A percentile compares a stretch with the other conserved stretches of the same genome.
Evolutionary conservation across 108 stramenopile genomes (phyloP).

Genomic region (Cylindrotheca closterium): DNA sequence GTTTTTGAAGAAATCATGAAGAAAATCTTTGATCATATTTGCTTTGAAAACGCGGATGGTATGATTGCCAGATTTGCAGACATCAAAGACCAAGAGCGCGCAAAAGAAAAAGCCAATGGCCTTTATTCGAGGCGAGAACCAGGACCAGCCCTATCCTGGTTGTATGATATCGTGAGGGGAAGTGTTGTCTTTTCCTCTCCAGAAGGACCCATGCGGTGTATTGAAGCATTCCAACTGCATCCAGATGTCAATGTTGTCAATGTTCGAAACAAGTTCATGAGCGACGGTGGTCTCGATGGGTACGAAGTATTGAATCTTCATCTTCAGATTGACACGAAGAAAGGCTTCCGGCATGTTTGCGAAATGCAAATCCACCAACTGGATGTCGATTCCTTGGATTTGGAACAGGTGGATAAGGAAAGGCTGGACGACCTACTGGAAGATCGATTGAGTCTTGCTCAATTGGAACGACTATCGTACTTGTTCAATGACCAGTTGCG

Average conservation of each 20-base stretch:
- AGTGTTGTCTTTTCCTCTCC: background rate
- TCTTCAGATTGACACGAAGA: background rate
- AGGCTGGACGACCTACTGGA: background rate
- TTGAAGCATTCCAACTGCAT: background rate
- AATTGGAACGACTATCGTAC: background rate
- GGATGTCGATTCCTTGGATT: background rate
- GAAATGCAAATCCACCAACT: background rate
- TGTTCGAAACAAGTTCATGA: background rate
- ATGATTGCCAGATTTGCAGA: background rate
- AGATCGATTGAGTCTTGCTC: background rate
- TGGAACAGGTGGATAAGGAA: background rate
- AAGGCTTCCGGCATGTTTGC: background rate
- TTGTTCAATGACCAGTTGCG: background rate
- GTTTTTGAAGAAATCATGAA: background rate
- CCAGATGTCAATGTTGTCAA: background rate
- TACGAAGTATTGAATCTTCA: background rate
- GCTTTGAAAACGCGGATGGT: background rate
- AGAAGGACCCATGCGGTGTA: background rate
- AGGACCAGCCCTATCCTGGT: background rate
- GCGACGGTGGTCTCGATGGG: background rate
- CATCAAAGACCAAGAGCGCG: background rate
- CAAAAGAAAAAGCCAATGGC: background rate
- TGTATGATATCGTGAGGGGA: background rate
- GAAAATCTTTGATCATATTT: background rate
- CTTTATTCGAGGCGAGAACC: background rate